Percentiles rank a stretch among this genome's conserved stretches.
These are phyloP conservation scores for Phytophthora nicotianae DNA, from an alignment of 352 stramenopile genomes.

Conservation along the genomic window DNA sequence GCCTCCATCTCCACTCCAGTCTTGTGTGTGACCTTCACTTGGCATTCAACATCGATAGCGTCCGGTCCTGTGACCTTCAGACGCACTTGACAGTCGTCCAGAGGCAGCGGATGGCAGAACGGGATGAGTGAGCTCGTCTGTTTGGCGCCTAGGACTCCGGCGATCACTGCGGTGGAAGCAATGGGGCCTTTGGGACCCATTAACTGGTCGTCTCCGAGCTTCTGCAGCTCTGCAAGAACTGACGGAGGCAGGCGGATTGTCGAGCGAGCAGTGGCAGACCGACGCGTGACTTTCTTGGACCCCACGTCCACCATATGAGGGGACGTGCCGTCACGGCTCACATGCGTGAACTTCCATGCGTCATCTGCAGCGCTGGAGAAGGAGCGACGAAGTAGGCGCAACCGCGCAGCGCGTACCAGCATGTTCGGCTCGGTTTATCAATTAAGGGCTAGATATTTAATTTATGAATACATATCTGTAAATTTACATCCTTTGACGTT, in stretches of 20 bases:
- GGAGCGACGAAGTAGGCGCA: not conserved
- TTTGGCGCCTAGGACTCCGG: slow-evolving; percentile 94
- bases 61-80: slow-evolving; percentile 63
- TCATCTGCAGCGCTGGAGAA: slow-evolving; percentile 11
- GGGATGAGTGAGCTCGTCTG: slow-evolving; percentile 93
- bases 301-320: slow-evolving; percentile 93
- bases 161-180: slow-evolving; percentile 91
- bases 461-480: not conserved
- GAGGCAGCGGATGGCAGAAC: slow-evolving; percentile 93
- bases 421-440: slow-evolving; percentile 1
- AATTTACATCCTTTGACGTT: not conserved
- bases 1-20: slow-evolving; percentile 97
- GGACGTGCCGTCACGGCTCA: slow-evolving; percentile 45
- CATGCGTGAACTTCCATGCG: slow-evolving; percentile 57
- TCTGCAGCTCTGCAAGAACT: slow-evolving; percentile 78
- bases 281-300: slow-evolving; percentile 78
- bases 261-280: slow-evolving; percentile 82
- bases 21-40: slow-evolving; percentile 92
- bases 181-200: slow-evolving; percentile 91
- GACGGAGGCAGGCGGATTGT: slow-evolving; percentile 86
- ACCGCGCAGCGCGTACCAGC: not conserved
- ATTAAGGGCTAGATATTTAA: not conserved
- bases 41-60: slow-evolving; percentile 87
- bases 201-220: slow-evolving; percentile 38
- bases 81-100: slow-evolving; percentile 92